These are phyloP conservation scores for Zoysia japonica DNA, from an alignment of 176 grass and related monocot species.

Conservation along the genomic window DNA sequence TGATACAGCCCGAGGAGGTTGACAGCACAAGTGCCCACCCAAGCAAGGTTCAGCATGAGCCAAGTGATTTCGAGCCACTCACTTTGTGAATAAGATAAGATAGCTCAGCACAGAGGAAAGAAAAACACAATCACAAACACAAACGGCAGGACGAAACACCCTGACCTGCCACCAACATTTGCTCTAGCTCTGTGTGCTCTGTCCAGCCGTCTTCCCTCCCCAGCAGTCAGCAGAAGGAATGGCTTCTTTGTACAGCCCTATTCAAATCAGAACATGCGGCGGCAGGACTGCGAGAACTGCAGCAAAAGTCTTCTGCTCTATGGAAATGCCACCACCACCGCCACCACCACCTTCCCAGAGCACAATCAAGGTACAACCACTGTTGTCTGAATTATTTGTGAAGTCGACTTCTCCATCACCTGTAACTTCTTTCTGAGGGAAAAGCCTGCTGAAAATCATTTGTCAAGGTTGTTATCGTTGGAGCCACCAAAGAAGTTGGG, in stretches of 20 bases:
- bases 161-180: conserved; percentile 1
- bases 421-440: not conserved
- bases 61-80: conserved; percentile 33
- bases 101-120: not conserved
- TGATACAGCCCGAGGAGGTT: not conserved
- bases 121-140: not conserved
- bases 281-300: conserved; percentile 1
- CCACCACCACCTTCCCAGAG: conserved; percentile 54
- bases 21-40: not conserved
- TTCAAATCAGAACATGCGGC: conserved; percentile 27
- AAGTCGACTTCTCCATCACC: not conserved
- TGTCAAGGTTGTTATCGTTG: conserved; percentile 69
- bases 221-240: conserved; percentile 21
- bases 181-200: conserved; percentile 19
- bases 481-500: conserved; percentile 71
- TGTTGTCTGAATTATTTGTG: not conserved
- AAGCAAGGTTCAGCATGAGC: not conserved
- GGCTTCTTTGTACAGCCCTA: conserved; percentile 39
- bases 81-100: conserved; percentile 34
- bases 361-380: conserved; percentile 62
- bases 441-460: conserved; percentile 6
- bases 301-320: conserved; percentile 45
- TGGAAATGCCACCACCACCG: conserved; percentile 52
- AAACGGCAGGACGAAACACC: not conserved
- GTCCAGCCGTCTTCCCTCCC: not conserved